phyloP scores from a whole-genome alignment of 371 early-diverging fungal species.

The Haplosporangium sp. region DNA sequence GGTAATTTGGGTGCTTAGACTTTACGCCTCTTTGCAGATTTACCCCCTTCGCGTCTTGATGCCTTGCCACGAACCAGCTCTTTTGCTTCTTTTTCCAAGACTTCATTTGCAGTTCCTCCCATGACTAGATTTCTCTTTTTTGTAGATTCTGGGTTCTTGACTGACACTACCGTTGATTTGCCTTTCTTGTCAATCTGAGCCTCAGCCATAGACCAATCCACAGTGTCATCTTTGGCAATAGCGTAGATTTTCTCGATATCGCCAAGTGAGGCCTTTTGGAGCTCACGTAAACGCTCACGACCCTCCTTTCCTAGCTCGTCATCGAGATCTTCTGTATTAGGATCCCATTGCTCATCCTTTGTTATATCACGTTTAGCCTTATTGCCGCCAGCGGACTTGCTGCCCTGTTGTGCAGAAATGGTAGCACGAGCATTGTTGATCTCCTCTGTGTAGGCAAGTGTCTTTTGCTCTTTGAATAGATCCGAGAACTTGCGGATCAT shows the following conservation, averaged over 20 bases:
- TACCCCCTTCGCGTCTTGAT: constrained; percentile 40
- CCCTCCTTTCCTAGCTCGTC: constrained; percentile 89
- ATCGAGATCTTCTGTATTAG: constrained; percentile 76
- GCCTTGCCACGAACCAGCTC: constrained; percentile 51
- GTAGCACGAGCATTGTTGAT: constrained; percentile 30
- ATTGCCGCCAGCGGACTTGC: constrained; percentile 24
- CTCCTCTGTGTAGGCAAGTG: constrained; percentile 47
- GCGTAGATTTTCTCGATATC: constrained; percentile 82
- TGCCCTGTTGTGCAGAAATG: constrained; percentile 22
- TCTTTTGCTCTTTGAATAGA: constrained; percentile 71
- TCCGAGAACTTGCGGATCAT: constrained; percentile 82
- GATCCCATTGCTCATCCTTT: constrained; percentile 91
- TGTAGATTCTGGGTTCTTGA: constrained; percentile 79
- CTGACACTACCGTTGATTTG: constrained; percentile 76
- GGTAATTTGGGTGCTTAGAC: constrained; percentile 17
- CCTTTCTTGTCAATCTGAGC: constrained; percentile 65
- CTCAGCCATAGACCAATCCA: constrained; percentile 77
- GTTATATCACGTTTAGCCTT: constrained; percentile 69
- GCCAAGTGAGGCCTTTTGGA: constrained; percentile 89
- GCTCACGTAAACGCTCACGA: constrained; percentile 73
- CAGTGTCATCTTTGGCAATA: constrained; percentile 75
- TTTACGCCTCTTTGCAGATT: constrained; percentile 49
- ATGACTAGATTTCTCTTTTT: constrained; percentile 67
- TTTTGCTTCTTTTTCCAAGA: constrained; percentile 50
- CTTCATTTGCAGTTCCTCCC: constrained; percentile 44